Conservation (phyloP, 805 yeast species). For the Candida broadrunensis region DNA sequence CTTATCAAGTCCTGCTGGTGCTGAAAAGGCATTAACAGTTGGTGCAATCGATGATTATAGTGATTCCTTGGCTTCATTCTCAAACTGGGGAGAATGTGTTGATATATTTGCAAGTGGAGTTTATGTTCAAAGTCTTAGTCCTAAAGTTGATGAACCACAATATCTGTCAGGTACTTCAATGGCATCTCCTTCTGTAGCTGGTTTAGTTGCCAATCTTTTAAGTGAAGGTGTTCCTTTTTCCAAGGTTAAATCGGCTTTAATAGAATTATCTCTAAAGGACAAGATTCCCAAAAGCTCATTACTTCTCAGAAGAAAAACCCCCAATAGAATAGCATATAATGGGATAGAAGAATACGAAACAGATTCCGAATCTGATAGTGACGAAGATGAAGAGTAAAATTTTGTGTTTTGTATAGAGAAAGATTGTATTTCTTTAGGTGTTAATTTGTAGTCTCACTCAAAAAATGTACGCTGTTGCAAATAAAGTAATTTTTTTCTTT, state of each 20-base stretch:
- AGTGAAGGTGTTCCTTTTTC: conserved; percentile 46
- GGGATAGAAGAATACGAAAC: conserved; percentile 17
- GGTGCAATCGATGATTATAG: conserved; percentile 82
- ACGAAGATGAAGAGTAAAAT: conserved; percentile 1
- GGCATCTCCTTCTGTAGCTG: conserved; percentile 77
- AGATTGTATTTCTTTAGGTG: too few species aligned
- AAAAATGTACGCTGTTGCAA: too few species aligned
- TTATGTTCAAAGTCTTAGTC: conserved; percentile 53
- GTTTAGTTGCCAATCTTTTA: conserved; percentile 54
- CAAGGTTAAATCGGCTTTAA: conserved; percentile 40
- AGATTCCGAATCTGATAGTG: conserved; percentile 1
- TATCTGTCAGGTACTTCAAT: conserved; percentile 73
- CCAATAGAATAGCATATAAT: conserved; percentile 51
- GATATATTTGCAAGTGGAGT: conserved; percentile 85
- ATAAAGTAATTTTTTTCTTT: too few species aligned
- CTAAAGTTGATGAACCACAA: conserved; percentile 17
- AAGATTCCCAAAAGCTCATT: conserved; percentile 47
- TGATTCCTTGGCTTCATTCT: conserved; percentile 70
- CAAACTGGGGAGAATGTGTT: conserved; percentile 95
- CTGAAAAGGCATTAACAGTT: conserved; percentile 68
- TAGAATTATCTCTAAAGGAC: conserved; percentile 45
- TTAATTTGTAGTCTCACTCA: too few species aligned
- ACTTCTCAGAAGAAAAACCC: conserved; percentile 50
- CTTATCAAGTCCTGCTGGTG: conserved; percentile 81
- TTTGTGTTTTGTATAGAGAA: too few species aligned